These are phyloP conservation scores for Hypoxylon lienhwacheense DNA, from an alignment of 495 filamentous ascomycete genomes.

Conservation along the genomic window DNA sequence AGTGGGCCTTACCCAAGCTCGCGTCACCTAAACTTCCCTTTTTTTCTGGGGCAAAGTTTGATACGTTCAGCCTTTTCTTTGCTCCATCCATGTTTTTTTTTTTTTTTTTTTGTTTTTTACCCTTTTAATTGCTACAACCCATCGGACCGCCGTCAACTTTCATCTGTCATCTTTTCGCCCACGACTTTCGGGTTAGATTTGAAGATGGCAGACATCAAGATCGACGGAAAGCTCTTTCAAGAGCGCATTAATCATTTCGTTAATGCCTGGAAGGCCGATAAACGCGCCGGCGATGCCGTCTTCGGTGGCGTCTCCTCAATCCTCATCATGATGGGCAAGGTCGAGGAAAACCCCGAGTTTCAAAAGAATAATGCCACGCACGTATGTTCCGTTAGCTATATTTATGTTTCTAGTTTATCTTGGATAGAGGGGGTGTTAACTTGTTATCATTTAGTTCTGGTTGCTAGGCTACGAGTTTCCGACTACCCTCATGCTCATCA, in stretches of 20 bases:
- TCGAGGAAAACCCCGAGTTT: constrained; percentile 78
- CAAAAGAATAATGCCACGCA: constrained; percentile 96
- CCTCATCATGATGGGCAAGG: constrained; percentile 89
- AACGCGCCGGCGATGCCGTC: constrained; percentile 74
- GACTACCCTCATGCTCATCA: constrained; percentile 89
- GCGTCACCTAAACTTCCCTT: constrained; percentile 27
- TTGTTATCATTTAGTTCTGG: constrained; percentile 73
- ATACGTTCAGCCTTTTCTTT: constrained; percentile 16
- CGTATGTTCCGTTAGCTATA: constrained; percentile 56
- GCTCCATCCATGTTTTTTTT: constrained; percentile 25
- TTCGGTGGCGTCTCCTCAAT: constrained; percentile 86
- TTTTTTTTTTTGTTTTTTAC: constrained; percentile 31
- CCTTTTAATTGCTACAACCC: constrained; percentile 14
- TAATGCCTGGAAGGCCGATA: constrained; percentile 93
- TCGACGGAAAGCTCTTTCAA: constrained; percentile 90
- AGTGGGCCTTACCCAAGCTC: constrained; percentile 20
- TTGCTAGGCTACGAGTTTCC: constrained; percentile 98
- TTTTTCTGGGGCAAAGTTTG: constrained; percentile 18
- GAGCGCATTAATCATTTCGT: constrained; percentile 84
- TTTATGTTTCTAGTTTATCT: background rate
- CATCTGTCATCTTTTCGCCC: constrained; percentile 26
- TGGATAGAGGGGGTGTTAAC: constrained; percentile 3
- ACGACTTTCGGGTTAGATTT: constrained; percentile 32
- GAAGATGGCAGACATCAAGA: constrained; percentile 70
- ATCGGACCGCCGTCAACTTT: constrained; percentile 12